phyloP scores from a whole-genome alignment of 169 alveolate species.

The Plasmodium coatneyi region DNA sequence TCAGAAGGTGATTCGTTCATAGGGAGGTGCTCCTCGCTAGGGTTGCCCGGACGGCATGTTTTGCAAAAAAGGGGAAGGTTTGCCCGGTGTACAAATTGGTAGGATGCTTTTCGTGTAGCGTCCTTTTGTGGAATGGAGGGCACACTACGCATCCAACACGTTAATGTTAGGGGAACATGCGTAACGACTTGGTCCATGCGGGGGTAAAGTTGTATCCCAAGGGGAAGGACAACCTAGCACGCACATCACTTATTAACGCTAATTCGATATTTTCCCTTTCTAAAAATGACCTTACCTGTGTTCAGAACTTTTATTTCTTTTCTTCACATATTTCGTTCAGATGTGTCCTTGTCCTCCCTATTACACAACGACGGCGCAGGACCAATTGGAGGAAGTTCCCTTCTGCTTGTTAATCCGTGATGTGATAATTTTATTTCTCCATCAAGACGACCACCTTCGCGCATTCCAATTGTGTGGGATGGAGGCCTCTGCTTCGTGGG shows the following conservation, averaged over 20 bases:
- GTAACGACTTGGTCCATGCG: neutral
- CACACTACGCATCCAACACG: neutral
- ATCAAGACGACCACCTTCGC: neutral
- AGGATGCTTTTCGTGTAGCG: no score
- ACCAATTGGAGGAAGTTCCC: neutral
- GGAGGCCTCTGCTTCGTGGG: neutral
- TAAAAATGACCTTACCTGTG: neutral
- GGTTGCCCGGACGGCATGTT: neutral
- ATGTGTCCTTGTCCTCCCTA: neutral
- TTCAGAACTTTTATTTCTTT: no score
- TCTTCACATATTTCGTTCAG: neutral
- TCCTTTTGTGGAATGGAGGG: neutral
- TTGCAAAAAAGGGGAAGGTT: neutral
- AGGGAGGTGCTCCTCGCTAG: neutral
- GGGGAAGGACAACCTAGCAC: neutral
- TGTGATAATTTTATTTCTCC: neutral
- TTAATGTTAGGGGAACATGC: neutral
- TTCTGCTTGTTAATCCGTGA: neutral
- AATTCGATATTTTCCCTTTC: neutral
- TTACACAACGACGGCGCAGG: neutral
- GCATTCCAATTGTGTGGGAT: neutral
- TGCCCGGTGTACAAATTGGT: no score
- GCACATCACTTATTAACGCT: neutral
- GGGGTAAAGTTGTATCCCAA: neutral
- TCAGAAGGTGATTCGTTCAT: neutral